These are phyloP conservation scores for Wickerhamiella allomyrinae DNA, from an alignment of 805 yeast genomes.

Conservation along the genomic window DNA sequence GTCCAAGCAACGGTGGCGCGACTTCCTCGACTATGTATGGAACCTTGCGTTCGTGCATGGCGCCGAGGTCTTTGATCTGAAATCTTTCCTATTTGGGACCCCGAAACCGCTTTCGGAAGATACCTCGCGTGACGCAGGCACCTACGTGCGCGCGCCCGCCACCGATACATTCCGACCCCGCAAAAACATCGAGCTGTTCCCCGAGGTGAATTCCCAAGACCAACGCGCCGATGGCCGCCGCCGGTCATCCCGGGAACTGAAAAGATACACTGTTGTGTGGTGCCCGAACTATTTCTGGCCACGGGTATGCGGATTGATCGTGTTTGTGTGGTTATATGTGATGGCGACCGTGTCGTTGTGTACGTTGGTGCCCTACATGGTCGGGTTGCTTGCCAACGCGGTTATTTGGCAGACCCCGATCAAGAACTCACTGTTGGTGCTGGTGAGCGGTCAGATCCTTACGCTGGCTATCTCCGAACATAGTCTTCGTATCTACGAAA, in stretches of 20 bases:
- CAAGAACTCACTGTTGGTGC: conserved; percentile 8
- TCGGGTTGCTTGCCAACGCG: neutral
- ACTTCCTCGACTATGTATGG: conserved; percentile 37
- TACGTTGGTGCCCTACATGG: neutral
- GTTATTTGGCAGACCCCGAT: neutral
- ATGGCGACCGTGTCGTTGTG: neutral
- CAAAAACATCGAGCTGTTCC: conserved; percentile 47
- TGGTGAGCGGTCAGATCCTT: conserved; percentile 9
- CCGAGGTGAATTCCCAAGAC: conserved; percentile 72
- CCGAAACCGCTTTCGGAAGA: conserved; percentile 29
- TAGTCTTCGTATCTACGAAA: neutral
- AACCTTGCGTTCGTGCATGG: conserved; percentile 6
- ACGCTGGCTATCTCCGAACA: too few species aligned
- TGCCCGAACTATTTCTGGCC: conserved; percentile 63
- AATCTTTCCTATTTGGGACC: conserved; percentile 28
- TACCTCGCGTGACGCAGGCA: conserved; percentile 38
- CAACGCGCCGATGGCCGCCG: conserved; percentile 31
- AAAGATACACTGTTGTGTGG: conserved; percentile 60
- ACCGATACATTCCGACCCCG: conserved; percentile 60
- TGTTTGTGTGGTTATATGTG: conserved; percentile 31
- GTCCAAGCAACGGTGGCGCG: conserved; percentile 60
- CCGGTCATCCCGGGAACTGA: conserved; percentile 30
- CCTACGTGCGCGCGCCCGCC: conserved; percentile 73
- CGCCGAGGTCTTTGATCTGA: conserved; percentile 10
- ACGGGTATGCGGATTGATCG: conserved; percentile 39